phyloP scores from a whole-genome alignment of 2,329 filamentous ascomycete genomes.

The Leptosphaerulina australis region DNA sequence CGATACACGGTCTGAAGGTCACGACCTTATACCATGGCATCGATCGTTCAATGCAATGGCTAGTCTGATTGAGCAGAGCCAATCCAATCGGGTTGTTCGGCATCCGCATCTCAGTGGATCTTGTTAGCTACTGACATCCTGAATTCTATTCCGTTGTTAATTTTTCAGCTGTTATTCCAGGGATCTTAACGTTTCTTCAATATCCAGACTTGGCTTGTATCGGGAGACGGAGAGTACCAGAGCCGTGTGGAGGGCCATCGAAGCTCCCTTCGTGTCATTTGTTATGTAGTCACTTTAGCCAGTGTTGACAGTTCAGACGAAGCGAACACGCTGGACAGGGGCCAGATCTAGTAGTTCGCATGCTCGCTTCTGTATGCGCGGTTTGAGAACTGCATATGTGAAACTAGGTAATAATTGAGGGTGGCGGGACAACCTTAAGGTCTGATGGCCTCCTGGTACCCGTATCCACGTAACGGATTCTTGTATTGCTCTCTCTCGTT shows the following conservation, averaged over 20 bases:
- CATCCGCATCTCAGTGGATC: not conserved
- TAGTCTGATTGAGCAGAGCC: not conserved
- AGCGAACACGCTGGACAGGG: not conserved
- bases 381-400: conserved; percentile 2
- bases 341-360: not conserved
- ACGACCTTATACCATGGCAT: not conserved
- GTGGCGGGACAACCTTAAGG: not conserved
- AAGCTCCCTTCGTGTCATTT: not conserved
- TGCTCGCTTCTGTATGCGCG: not conserved
- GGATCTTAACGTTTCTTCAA: not conserved
- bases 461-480: not conserved
- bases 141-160: not conserved
- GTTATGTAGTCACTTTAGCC: not conserved
- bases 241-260: not conserved
- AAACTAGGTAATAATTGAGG: not conserved
- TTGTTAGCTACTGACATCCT: not conserved
- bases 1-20: not conserved
- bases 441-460: not conserved
- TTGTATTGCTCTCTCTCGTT: not conserved
- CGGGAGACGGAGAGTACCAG: not conserved
- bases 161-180: not conserved
- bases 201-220: not conserved
- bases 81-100: not conserved
- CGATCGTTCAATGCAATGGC: not conserved
- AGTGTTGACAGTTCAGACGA: not conserved